phyloP scores from a whole-genome alignment of 2,329 filamentous ascomycete species.

The Trichoderma harzianum region DNA sequence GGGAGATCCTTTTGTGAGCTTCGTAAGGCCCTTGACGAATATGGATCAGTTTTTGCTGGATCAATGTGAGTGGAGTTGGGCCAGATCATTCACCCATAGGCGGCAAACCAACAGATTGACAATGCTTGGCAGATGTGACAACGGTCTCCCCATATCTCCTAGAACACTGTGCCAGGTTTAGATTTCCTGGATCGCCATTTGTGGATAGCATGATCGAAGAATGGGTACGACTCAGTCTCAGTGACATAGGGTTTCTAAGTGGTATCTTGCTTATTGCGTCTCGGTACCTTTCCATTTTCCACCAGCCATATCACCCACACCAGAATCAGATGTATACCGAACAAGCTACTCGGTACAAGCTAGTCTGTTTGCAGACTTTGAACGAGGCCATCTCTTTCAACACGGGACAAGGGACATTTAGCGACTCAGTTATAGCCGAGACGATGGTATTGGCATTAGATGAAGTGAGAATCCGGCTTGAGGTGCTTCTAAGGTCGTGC shows the following conservation, averaged over 20 bases:
- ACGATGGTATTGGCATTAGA: background rate
- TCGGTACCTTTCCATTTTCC: background rate
- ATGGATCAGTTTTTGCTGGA: background rate
- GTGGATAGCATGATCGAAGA: background rate
- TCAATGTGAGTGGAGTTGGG: background rate
- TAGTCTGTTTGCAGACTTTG: background rate
- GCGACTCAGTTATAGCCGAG: background rate
- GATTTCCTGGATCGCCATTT: background rate
- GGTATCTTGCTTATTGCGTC: background rate
- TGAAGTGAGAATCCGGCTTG: background rate
- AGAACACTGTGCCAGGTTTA: background rate
- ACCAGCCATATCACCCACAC: background rate
- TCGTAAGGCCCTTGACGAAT: background rate
- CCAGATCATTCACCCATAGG: background rate
- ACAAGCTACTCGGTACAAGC: background rate
- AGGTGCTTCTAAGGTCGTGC: background rate
- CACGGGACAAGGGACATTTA: background rate
- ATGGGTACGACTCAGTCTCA: background rate
- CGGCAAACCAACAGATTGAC: background rate
- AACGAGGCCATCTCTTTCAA: background rate
- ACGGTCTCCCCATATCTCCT: background rate
- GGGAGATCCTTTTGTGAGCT: background rate
- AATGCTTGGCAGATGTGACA: background rate
- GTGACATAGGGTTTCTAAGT: background rate
- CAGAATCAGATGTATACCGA: background rate